Evolutionary conservation across 2,329 filamentous ascomycete genomes (phyloP).

Genomic region (Coniochaeta prunicola): DNA sequence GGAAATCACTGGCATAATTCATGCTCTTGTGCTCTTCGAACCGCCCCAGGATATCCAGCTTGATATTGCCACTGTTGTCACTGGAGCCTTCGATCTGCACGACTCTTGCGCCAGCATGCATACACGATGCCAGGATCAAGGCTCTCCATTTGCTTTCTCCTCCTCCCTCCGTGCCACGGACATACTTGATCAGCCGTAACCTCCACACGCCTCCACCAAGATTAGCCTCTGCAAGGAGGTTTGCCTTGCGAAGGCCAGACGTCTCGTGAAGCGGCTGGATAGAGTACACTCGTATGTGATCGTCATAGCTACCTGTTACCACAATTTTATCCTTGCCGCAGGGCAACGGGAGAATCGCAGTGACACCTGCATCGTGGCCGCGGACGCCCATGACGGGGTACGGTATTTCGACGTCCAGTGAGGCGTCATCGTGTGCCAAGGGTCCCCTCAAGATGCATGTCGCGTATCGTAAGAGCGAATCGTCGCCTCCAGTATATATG

Average conservation of each 20-base stretch:
- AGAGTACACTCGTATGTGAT: constrained; percentile 63
- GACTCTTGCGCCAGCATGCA: constrained; percentile 81
- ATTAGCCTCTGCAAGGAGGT: constrained; percentile 54
- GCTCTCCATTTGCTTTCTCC: constrained; percentile 17
- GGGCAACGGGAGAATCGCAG: constrained; percentile 69
- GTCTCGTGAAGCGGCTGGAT: constrained; percentile 33
- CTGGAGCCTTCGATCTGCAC: constrained; percentile 34
- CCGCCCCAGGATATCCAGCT: constrained; percentile 56
- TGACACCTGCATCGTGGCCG: constrained; percentile 73
- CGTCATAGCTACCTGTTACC: constrained; percentile 88
- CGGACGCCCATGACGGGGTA: constrained; percentile 16
- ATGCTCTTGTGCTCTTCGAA: constrained; percentile 89
- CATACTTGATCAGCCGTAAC: constrained; percentile 50
- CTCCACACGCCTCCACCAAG: constrained; percentile 85
- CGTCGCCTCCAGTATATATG: constrained; percentile 69
- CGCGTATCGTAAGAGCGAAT: constrained; percentile 51
- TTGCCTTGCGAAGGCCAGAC: constrained; percentile 33
- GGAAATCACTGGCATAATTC: constrained; percentile 83
- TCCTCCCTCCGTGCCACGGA: constrained; percentile 1
- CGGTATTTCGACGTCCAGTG: constrained; percentile 5
- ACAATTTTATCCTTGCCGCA: constrained; percentile 45
- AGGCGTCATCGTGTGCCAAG: constrained; percentile 7
- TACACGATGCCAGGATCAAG: constrained; percentile 76
- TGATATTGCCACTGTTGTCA: constrained; percentile 37
- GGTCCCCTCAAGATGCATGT: constrained; percentile 17